phyloP scores from a whole-genome alignment of 257 asterid genomes.

The Solanum okadae region DNA sequence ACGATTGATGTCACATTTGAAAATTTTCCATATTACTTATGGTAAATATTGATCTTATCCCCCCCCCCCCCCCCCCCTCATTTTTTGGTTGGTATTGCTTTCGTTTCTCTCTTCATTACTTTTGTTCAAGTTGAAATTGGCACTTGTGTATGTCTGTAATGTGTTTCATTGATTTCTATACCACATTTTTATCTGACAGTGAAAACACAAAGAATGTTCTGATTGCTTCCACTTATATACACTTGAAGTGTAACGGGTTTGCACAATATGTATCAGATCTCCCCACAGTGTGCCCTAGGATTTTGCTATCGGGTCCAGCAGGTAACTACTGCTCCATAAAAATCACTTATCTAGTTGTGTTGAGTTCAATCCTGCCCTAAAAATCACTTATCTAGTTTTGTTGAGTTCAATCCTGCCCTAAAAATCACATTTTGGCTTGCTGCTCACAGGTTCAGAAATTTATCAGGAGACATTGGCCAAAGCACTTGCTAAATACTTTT shows the following conservation, averaged over 20 bases:
- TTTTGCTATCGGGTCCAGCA: slow-evolving; percentile 80
- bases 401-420: not conserved
- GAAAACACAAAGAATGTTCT: slow-evolving; percentile 74
- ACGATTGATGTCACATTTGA: slow-evolving; percentile 62
- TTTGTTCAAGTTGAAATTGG: not conserved
- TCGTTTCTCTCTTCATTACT: not conserved
- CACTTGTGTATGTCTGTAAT: not conserved
- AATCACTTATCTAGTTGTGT: not conserved
- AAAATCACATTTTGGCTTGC: not conserved
- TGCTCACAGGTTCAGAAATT: slow-evolving; percentile 70
- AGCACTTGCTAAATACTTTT: slow-evolving; percentile 65
- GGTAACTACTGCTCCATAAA: slow-evolving; percentile 27
- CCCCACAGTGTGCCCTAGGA: slow-evolving; percentile 68
- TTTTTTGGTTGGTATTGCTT: not conserved
- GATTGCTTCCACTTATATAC: slow-evolving; percentile 68
- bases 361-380: not conserved
- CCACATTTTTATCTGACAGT: slow-evolving; percentile 23
- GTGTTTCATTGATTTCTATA: not conserved
- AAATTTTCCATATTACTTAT: slow-evolving; percentile 75
- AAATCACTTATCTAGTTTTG: not conserved
- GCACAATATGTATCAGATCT: slow-evolving; percentile 53
- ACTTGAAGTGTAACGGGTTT: slow-evolving; percentile 44
- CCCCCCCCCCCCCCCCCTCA: not conserved
- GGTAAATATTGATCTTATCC: slow-evolving; percentile 28
- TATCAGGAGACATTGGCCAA: slow-evolving; percentile 72